A percentile compares a stretch with the other conserved stretches of the same genome.
These are phyloP conservation scores for Nymphaea thermarum DNA, from an alignment of 164 flowering plant genomes.

Conservation along the genomic window DNA sequence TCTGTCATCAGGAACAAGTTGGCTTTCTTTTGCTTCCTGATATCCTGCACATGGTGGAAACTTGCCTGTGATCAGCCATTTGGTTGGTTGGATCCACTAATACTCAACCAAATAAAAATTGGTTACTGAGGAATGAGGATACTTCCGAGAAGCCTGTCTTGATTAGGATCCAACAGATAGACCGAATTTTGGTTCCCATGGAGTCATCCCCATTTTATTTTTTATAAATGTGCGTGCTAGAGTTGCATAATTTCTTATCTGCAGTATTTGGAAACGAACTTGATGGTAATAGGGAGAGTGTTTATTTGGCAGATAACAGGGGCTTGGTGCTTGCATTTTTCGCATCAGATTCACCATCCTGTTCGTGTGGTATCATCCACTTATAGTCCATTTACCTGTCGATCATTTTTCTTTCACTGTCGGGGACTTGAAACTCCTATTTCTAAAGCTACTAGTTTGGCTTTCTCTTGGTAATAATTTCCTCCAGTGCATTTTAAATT, in stretches of 20 bases:
- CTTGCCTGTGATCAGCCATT: too few relatives aligned
- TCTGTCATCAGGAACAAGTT: too few relatives aligned
- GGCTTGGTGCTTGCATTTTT: conserved; percentile 29
- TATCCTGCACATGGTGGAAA: too few relatives aligned
- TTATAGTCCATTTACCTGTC: conserved; percentile 32
- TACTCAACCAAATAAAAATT: too few relatives aligned
- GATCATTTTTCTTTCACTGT: conserved; percentile 34
- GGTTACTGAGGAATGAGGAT: too few relatives aligned
- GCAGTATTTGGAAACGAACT: not conserved
- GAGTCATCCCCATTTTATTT: not conserved
- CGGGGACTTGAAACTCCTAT: conserved; percentile 21
- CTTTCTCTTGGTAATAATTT: not conserved
- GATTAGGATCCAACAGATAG: not conserved
- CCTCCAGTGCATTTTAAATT: not conserved
- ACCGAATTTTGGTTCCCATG: not conserved
- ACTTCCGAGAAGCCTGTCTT: too few relatives aligned
- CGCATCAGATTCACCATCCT: conserved; percentile 17
- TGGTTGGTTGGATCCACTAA: too few relatives aligned
- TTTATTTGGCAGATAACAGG: conserved; percentile 23
- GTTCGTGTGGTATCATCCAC: conserved; percentile 17
- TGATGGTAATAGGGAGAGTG: not conserved
- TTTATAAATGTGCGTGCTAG: not conserved
- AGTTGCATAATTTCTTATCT: not conserved
- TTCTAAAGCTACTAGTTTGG: not conserved
- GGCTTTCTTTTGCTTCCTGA: too few relatives aligned